Evolutionary conservation across 1,284 basidiomycete genomes (phyloP).

Genomic region (Ustanciosporium gigantosporum): DNA sequence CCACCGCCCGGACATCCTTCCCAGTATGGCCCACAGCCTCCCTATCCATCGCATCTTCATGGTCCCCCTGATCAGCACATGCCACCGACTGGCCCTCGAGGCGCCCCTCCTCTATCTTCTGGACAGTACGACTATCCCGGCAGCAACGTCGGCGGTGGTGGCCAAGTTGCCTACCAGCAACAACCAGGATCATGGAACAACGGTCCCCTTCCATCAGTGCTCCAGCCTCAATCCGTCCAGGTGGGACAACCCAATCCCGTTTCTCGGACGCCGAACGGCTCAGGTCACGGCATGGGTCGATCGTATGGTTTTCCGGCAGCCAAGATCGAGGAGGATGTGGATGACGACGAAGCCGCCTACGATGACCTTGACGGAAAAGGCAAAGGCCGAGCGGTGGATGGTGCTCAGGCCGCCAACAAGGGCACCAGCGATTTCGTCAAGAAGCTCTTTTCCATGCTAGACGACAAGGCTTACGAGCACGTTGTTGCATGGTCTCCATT

Average conservation of each 20-base stretch:
- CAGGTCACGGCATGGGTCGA: slow-evolving; percentile 7
- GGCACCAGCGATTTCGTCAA: slow-evolving; percentile 80
- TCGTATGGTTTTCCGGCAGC: slow-evolving; percentile 1
- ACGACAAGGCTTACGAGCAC: slow-evolving; percentile 73
- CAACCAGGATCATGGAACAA: slow-evolving; percentile 26
- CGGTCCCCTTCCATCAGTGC: slow-evolving; percentile 17
- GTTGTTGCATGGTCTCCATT: slow-evolving; percentile 84
- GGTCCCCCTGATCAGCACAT: slow-evolving; percentile 7
- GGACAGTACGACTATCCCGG: slow-evolving; percentile 15
- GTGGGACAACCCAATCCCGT: slow-evolving; percentile 1
- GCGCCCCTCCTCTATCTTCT: too few relatives aligned
- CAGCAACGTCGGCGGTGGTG: background rate
- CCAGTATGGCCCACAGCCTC: slow-evolving; percentile 11
- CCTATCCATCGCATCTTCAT: slow-evolving; percentile 12
- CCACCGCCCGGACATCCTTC: slow-evolving; percentile 11
- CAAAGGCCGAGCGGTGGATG: slow-evolving; percentile 13
- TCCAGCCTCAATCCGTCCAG: slow-evolving; percentile 16
- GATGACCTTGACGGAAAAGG: slow-evolving; percentile 28
- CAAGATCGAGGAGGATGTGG: slow-evolving; percentile 26
- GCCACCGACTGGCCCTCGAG: slow-evolving; percentile 4
- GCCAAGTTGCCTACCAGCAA: background rate
- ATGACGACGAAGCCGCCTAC: slow-evolving; percentile 17
- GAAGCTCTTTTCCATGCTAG: slow-evolving; percentile 88
- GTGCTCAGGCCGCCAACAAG: slow-evolving; percentile 21
- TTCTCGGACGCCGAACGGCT: background rate